Evolutionary conservation across 129 eudicot species (phyloP).

Genomic region (Dittrichia graveolens): DNA sequence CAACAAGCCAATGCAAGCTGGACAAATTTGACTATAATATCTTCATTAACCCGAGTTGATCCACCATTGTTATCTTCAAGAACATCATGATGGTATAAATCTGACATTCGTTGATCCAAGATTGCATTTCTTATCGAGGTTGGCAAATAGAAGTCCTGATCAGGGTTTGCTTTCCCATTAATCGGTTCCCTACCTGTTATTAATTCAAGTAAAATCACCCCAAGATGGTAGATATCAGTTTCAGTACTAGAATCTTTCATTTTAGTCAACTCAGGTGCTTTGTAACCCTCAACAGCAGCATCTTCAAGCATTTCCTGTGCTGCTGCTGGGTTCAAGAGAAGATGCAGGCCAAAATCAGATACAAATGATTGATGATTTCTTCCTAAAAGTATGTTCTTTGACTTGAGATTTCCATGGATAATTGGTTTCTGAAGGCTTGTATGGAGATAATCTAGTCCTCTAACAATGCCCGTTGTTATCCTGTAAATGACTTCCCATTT

Average conservation of each 20-base stretch:
- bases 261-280: slow-evolving; percentile 84
- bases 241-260: slow-evolving; percentile 57
- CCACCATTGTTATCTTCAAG: slow-evolving; percentile 40
- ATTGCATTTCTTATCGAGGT: slow-evolving; percentile 58
- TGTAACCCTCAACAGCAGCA: slow-evolving; percentile 78
- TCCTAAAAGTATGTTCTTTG: slow-evolving; percentile 72
- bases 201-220: slow-evolving; percentile 79
- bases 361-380: slow-evolving; percentile 53
- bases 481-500: slow-evolving; percentile 71
- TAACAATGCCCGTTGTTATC: slow-evolving; percentile 69
- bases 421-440: slow-evolving; percentile 60
- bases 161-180: slow-evolving; percentile 46
- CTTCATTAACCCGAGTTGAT: slow-evolving; percentile 52
- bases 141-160: slow-evolving; percentile 75
- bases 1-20: slow-evolving; percentile 93
- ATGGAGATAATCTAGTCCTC: slow-evolving; percentile 75
- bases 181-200: slow-evolving; percentile 71
- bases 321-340: slow-evolving; percentile 66
- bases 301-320: slow-evolving; percentile 82
- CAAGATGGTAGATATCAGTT: slow-evolving; percentile 80
- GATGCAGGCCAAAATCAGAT: slow-evolving; percentile 84
- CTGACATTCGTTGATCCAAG: slow-evolving; percentile 55
- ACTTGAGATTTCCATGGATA: slow-evolving; percentile 93
- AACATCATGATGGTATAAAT: slow-evolving; percentile 67
- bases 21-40: slow-evolving; percentile 51